phyloP scores from a whole-genome alignment of 192 early-diverging fungal species.

The Spinellus fusiger region DNA sequence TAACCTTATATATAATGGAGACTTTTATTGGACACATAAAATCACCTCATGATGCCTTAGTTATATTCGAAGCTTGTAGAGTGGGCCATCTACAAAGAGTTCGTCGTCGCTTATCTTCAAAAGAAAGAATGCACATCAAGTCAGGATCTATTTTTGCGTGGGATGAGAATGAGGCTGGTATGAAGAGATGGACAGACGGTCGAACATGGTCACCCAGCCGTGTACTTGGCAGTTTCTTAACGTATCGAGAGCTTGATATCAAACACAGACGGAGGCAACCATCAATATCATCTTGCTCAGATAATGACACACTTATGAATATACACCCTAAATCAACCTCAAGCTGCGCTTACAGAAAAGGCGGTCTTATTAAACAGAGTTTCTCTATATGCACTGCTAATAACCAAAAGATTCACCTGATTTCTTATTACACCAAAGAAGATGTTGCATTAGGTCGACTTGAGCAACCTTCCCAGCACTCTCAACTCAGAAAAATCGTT shows the following conservation, averaged over 20 bases:
- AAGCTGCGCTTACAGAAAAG: constrained; percentile 54
- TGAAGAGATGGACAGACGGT: constrained; percentile 91
- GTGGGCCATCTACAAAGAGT: constrained; percentile 65
- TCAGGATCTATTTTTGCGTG: constrained; percentile 88
- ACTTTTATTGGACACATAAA: constrained; percentile 82
- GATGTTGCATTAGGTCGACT: constrained; percentile 62
- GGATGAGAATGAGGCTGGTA: constrained; percentile 86
- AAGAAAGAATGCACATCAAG: constrained; percentile 70
- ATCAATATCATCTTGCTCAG: not conserved
- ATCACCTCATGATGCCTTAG: constrained; percentile 78
- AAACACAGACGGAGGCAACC: constrained; percentile 40
- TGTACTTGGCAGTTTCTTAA: constrained; percentile 82
- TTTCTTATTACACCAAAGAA: constrained; percentile 81
- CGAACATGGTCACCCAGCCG: constrained; percentile 85
- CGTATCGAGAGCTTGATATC: constrained; percentile 78
- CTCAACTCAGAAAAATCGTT: constrained; percentile 53
- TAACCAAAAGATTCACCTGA: constrained; percentile 78
- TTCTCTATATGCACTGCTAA: constrained; percentile 77
- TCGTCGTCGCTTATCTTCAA: constrained; percentile 72
- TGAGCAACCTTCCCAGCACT: constrained; percentile 59
- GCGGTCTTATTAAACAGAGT: constrained; percentile 83
- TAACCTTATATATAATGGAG: constrained; percentile 49
- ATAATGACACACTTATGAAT: not conserved
- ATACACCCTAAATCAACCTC: not conserved
- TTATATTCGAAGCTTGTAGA: constrained; percentile 88